Evolutionary conservation across 1,284 basidiomycete species (phyloP), one percentile per base, ranked within the genome.

Genomic region (Cerioporus squamosus): DNA sequence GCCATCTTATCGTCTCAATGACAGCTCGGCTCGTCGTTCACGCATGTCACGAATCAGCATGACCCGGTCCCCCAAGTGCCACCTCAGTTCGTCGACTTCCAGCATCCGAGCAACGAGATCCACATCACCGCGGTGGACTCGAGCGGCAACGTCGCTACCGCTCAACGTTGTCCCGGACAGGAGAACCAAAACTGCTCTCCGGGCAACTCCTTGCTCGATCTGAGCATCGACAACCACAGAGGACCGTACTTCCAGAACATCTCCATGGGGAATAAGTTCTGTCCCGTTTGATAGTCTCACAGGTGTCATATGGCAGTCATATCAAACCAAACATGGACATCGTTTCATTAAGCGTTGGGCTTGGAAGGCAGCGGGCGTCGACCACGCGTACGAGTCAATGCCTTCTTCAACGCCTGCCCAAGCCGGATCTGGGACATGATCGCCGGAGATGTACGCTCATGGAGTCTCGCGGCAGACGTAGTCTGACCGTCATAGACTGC

Each of bases 11-110:
- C 40, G 46, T 33, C 36, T 22, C 20, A 12, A 20, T 29, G 31
- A 23, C 33, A 64, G 63, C 57, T 64, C 20, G 63, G 63, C 33
- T 29, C 66, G 3, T 66, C 60, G 23, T 72, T 69, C 60, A 66
- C 72, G 60, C 57, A 71, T 64, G 65, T 75, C 39, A 75, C 71
- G 43, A 74, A 77, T 66, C 69, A 72, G 57, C 38, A 73, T 23
- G 76, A 77, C 61, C 70, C 70, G 2, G 72, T 77, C 7, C 75
- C 76, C 15, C 69, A 66, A 47, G 69, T 76, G 9, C 76, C 75
- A 2, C 71, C 72, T 1, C 69, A 64, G 14, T 66, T 68, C 61
- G 62, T 77, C 9, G 65, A 70, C n/a, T 77, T 68, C 68, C 68
- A 68, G 38, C 76, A 77, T 40, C 66, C 74, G 2, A 62, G 61